Base-by-base conservation (phyloP, 495 filamentous ascomycete genomes). In the Daldinia caldariorum region DNA sequence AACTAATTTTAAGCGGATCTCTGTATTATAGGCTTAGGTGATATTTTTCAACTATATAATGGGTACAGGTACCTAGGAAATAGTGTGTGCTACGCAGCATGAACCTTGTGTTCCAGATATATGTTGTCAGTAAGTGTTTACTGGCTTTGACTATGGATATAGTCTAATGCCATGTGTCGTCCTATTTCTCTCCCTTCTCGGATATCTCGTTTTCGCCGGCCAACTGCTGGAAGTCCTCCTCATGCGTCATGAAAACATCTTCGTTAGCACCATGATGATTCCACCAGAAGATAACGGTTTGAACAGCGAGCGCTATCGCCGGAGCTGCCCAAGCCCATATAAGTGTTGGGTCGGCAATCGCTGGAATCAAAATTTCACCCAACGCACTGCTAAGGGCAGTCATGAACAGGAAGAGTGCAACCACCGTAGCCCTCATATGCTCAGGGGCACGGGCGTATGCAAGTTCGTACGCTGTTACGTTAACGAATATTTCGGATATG, bases 391-490 rank as follows among this genome's bases (percentile, higher is more conserved):
- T 85, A 38, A 87, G 65, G 2, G 84, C 83, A 45, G 72, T 83
- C 60, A 83, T 83, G 55, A 86, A 79, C 16, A 89, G 77, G 71
- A 84, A 88, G 16, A 90, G 67, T 1, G 84, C 79, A 76, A 86
- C 81, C 18, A 91, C 84, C n/a, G 89, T 80, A 8, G 83, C 83
- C 57, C 84, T 84, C 89, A 91, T 91, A 53, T 79, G 78, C 8
- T 83, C 76, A 0, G 89, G 89, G 0, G 89, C 83, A 26, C 88
- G 84, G 10, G 88, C 85, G 74, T 87, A 91, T 3, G 87, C 88
- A 58, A 89, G 81, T 72, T 90, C 89, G 59, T 89, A 85, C 0
- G 85, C 81, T 1, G 88, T 90, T 16, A 89, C 86, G 13, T 84
- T 85, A 61, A 82, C 81, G 63, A 90, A 89, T 53, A 86, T 83